Conservation (phyloP, 352 stramenopile genomes). For the Pythium guiyangense region DNA sequence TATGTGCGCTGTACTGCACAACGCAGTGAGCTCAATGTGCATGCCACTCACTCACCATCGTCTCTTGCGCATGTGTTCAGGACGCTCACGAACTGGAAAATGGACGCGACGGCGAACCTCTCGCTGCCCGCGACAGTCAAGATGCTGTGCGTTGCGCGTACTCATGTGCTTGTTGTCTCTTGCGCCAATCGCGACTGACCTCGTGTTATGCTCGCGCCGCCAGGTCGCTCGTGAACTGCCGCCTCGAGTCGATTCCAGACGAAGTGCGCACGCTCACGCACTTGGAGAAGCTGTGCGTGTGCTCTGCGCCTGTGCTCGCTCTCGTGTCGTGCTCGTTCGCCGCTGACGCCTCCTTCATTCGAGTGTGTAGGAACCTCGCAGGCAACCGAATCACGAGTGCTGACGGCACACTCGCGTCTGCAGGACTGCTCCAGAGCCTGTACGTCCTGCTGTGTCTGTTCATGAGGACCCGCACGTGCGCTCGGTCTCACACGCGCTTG, state of each 20-base stretch:
- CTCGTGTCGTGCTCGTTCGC: not conserved
- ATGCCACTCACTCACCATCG: not conserved
- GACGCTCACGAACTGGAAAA: constrained; percentile 60
- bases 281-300: constrained; percentile 38
- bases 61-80: constrained; percentile 12
- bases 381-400: constrained; percentile 33
- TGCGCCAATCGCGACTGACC: not conserved
- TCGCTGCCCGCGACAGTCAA: constrained; percentile 45
- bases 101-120: constrained; percentile 30
- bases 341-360: not conserved
- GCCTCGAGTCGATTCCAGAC: constrained; percentile 30
- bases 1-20: not conserved
- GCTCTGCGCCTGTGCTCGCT: not conserved
- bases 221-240: constrained; percentile 47
- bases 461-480: not conserved
- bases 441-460: constrained; percentile 16
- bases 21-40: not conserved
- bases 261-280: constrained; percentile 38
- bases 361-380: constrained; percentile 34
- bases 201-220: not conserved
- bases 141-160: constrained; percentile 50
- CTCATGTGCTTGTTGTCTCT: too few species aligned
- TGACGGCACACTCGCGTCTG: constrained; percentile 25
- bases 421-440: constrained; percentile 28
- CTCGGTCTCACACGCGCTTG: not conserved